Evolutionary conservation across 2,329 filamentous ascomycete species (phyloP), one percentile per base, ranked within the genome.

Genomic region (Colletotrichum spaethianum): DNA sequence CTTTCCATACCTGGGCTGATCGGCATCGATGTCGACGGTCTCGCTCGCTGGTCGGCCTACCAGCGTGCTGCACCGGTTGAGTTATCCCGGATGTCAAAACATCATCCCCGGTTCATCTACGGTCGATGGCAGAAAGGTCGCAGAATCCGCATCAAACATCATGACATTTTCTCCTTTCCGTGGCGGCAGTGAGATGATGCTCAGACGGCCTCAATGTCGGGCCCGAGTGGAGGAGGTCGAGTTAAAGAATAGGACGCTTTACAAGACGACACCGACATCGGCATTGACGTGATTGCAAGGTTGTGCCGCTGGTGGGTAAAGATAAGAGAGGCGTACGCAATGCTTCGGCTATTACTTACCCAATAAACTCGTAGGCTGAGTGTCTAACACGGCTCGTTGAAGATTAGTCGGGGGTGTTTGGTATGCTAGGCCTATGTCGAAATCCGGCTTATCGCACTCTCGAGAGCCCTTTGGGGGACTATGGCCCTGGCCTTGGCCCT

Each of bases 221-320:
- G 4, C 9, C 28, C 28, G 28, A 33, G 16, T n/a, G 42, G 31
- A 38, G 59, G n/a, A 11, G 20, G 31, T 23, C 42, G 40, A 38
- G 42, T 48, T 62, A 62, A 62, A 36, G 59, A 62, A 62, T 8
- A 42, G 46, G 60, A 18, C 60, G 33, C 60, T 8, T 20, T 14
- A n/a, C 16, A 28, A 31, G 33, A 28, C 16, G 28, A 63, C 57
- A 67, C 69, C 69, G 69, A 72, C 69, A 72, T 72, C 69, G 69
- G 69, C 69, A 72, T 52, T 72, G 69, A 69, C 65, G 64, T 69
- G 69, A 68, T 72, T 69, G 57, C 69, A 53, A 72, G 69, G 69
- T 72, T 57, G 50, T 63, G 69, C 42, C 65, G 38, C 50, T 40
- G 59, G 65, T 59, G 64, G 69, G 69, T 68, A 59, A 59, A 72